phyloP scores from a whole-genome alignment of 2,329 filamentous ascomycete species.

The Penicillium sp. region DNA sequence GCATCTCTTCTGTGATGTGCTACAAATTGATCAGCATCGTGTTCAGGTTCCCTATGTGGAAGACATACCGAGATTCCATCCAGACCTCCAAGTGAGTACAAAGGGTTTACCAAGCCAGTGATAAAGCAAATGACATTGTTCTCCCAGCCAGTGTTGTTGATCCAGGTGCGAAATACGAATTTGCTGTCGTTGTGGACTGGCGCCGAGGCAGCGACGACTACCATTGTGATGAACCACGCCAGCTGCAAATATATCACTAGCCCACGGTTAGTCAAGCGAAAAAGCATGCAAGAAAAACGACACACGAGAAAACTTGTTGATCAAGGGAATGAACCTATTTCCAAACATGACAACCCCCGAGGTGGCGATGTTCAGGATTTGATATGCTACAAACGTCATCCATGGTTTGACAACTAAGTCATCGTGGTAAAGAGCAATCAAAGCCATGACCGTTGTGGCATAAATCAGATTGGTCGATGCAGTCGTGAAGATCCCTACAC shows the following conservation, averaged over 20 bases:
- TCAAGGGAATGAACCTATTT: conserved; percentile 46
- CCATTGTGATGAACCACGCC: conserved; percentile 51
- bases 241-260: conserved; percentile 50
- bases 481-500: conserved; percentile 47
- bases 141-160: conserved; percentile 57
- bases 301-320: conserved; percentile 49
- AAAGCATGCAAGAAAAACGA: background rate
- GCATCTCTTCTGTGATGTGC: conserved; percentile 57
- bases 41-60: background rate
- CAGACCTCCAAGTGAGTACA: conserved; percentile 52
- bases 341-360: conserved; percentile 52
- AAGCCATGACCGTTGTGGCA: conserved; percentile 44
- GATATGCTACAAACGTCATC: conserved; percentile 50
- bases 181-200: conserved; percentile 47
- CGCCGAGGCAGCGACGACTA: conserved; percentile 52
- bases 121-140: conserved; percentile 55
- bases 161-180: conserved; percentile 57
- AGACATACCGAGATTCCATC: conserved; percentile 46
- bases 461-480: conserved; percentile 51
- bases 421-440: conserved; percentile 46
- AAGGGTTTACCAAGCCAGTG: conserved; percentile 52
- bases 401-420: conserved; percentile 47
- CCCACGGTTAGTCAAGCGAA: background rate
- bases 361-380: conserved; percentile 46
- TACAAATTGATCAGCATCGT: background rate